A percentile compares a stretch with the other conserved stretches of the same genome.
These are phyloP conservation scores for Friedmanniomyces simplex DNA, from an alignment of 495 filamentous ascomycete species.

Conservation along the genomic window DNA sequence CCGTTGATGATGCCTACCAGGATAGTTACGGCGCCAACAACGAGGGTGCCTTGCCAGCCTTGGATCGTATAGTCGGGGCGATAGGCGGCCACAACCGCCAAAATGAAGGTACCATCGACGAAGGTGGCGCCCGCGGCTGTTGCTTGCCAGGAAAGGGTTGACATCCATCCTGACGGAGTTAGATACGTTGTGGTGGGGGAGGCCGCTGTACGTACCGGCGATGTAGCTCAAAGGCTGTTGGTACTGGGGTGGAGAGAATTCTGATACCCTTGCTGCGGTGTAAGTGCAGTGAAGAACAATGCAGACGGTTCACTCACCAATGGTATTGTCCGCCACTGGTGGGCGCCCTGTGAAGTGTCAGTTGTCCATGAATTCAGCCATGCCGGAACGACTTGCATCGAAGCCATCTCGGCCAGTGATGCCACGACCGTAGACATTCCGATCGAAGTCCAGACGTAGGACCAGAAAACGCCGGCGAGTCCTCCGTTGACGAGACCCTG, in stretches of 20 bases:
- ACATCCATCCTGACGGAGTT: not conserved
- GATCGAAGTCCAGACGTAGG: not conserved
- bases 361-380: too few relatives aligned
- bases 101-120: not conserved
- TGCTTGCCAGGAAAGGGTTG: not conserved
- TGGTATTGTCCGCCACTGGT: conserved; percentile 7
- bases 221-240: not conserved
- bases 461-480: conserved; percentile 2
- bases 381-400: not conserved
- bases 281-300: not conserved
- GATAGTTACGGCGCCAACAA: not conserved
- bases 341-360: not conserved
- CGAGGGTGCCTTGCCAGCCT: not conserved
- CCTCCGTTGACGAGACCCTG: conserved; percentile 5
- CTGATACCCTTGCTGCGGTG: not conserved
- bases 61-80: not conserved
- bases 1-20: conserved; percentile 34
- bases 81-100: not conserved
- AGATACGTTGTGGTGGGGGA: not conserved
- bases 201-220: not conserved
- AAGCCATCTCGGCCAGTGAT: not conserved
- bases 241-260: not conserved
- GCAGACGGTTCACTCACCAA: not conserved
- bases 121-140: not conserved
- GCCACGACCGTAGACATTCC: not conserved